Base-by-base conservation (phyloP, 257 asterid genomes). In the Penstemon eatonii region DNA sequence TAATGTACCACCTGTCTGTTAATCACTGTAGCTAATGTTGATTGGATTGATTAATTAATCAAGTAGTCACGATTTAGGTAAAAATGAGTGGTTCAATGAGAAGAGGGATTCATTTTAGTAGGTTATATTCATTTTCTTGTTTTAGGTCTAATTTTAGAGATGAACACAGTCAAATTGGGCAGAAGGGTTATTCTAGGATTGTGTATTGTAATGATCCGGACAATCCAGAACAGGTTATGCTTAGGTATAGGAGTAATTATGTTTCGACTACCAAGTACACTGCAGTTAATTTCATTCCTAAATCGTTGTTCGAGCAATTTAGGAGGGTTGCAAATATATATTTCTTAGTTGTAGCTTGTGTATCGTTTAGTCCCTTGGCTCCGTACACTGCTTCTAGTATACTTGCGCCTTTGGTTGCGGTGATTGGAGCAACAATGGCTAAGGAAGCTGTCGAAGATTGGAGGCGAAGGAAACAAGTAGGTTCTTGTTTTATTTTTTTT, bases 271-370 rank as follows among this genome's bases (percentile, higher is more conserved):
- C 99, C 1, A 93, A 93, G 78, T 93, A 90, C 62, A 93, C 82
- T 19, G 91, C 82, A 0, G 1, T 84, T 63, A 93, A 89, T 85
- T 93, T 93, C 72, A 59, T 93, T 5, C 99, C 99, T 4, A 90
- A 93, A 73, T 88, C 99, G 36, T 78, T 93, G 73, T 93, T 93
- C 56, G 99, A 93, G 92, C 99, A 93, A 78, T 90, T 93, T 77
- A 84, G 99, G 85, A 85, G 97, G 82, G 99, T 90, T n/a, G 99
- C 99, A 56, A 93, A 90, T 68, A 57, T 90, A 65, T 93, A 93
- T 64, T 93, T 93, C 64, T 83, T 93, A 61, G 88, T 89, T 63
- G 96, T 88, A 47, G 99, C 99, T 69, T 89, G 86, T 74, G 97
- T 93, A 1, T 88, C 97, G 1, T 93, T 84, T 79, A 88, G 85